Conservation (phyloP, 768 basidiomycete species). For the Coprinopsis sp. region DNA sequence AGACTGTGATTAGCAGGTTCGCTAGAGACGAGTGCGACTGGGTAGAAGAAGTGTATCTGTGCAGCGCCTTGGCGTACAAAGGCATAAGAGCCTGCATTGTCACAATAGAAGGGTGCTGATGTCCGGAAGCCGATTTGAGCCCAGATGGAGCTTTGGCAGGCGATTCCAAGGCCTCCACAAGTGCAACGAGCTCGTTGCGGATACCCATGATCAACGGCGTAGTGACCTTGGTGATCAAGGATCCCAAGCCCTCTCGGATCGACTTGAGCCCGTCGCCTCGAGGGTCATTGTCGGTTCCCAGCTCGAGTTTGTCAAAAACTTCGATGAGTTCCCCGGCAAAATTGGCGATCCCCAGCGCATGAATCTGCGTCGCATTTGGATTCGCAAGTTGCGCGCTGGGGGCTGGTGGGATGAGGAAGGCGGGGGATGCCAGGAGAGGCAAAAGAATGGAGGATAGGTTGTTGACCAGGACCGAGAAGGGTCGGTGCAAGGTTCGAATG, state of each 20-base stretch:
- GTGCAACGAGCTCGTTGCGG: slow-evolving; percentile 53
- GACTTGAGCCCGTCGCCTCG: slow-evolving; percentile 66
- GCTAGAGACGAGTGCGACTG: slow-evolving; percentile 60
- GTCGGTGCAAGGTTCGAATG: slow-evolving; percentile 68
- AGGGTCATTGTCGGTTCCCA: slow-evolving; percentile 57
- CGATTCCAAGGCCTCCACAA: slow-evolving; percentile 59
- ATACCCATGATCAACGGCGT: slow-evolving; percentile 61
- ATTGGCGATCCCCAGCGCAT: slow-evolving; percentile 62
- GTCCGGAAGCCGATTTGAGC: slow-evolving; percentile 26
- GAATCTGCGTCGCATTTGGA: slow-evolving; percentile 62
- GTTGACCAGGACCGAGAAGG: slow-evolving; percentile 67
- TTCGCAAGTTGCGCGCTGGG: slow-evolving; percentile 47
- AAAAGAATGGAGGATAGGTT: slow-evolving; percentile 66
- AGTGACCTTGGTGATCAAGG: slow-evolving; percentile 60
- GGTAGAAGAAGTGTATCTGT: slow-evolving; percentile 49
- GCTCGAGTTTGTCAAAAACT: slow-evolving; percentile 59
- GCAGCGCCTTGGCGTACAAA: slow-evolving; percentile 53
- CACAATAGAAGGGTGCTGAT: slow-evolving; percentile 61
- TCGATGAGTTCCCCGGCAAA: slow-evolving; percentile 74
- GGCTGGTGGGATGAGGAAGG: slow-evolving; percentile 49
- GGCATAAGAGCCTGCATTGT: slow-evolving; percentile 58
- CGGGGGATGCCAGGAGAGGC: slow-evolving; percentile 60
- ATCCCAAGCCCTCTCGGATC: slow-evolving; percentile 67
- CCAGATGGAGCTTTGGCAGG: slow-evolving; percentile 26
- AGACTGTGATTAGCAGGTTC: slow-evolving; percentile 63